Evolutionary conservation across 345 rosid species (phyloP).

Genomic region (Eucalyptus cloeziana): DNA sequence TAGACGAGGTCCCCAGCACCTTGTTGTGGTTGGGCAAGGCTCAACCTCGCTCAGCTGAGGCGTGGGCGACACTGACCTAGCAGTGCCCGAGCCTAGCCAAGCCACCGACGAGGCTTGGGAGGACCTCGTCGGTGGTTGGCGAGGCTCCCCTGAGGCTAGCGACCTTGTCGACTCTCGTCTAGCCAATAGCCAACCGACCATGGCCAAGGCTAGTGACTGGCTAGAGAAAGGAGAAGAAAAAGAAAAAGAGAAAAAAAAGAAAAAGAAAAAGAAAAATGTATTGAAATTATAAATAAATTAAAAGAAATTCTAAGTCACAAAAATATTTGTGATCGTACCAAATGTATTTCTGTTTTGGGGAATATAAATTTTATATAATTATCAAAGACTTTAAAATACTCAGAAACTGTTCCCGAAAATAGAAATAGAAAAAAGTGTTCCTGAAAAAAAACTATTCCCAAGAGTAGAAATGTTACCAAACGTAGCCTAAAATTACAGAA

Average conservation of each 20-base stretch:
- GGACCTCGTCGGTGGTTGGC: rapidly evolving
- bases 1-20: rapidly evolving
- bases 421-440: no score
- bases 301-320: no score
- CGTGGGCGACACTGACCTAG: rapidly evolving
- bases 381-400: no score
- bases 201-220: rapidly evolving
- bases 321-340: no score
- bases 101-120: rapidly evolving
- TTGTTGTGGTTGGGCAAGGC: no score
- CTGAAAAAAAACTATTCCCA: rapidly evolving
- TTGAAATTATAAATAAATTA: no score
- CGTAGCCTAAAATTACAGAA: rapidly evolving
- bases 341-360: rapidly evolving
- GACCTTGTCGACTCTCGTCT: rapidly evolving
- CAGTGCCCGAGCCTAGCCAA: rapidly evolving
- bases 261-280: no score
- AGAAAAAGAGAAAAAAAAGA: no score
- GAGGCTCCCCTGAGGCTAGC: rapidly evolving
- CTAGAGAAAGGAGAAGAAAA: no score
- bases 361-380: no score
- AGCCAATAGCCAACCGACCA: rapidly evolving
- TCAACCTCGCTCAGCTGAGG: rapidly evolving
- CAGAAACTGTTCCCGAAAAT: rapidly evolving
- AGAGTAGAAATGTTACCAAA: rapidly evolving